These are phyloP conservation scores for Candida glaebosa DNA, from an alignment of 805 yeast species.

Conservation along the genomic window DNA sequence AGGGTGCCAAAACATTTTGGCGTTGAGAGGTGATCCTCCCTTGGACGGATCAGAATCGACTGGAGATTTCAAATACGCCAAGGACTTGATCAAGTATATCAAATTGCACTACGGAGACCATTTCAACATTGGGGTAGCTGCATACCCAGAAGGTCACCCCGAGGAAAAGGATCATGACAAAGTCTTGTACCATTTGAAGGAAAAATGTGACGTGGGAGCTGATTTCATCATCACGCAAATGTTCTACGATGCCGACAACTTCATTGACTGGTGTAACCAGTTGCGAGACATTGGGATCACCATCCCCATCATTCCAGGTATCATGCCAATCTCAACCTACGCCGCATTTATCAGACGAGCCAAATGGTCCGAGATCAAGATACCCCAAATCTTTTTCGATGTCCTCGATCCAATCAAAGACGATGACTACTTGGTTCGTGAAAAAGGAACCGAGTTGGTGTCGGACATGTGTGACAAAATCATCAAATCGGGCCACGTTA, in stretches of 20 bases:
- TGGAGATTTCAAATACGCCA: slow-evolving; percentile 86
- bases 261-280: slow-evolving; percentile 74
- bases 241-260: slow-evolving; percentile 91
- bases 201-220: slow-evolving; percentile 92
- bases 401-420: slow-evolving; percentile 79
- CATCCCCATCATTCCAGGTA: slow-evolving; percentile 93
- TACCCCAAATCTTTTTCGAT: slow-evolving; percentile 72
- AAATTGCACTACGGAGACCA: slow-evolving; percentile 75
- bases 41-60: slow-evolving; percentile 66
- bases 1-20: slow-evolving; percentile 94
- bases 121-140: slow-evolving; percentile 95
- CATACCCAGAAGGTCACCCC: slow-evolving; percentile 96
- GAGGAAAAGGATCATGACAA: slow-evolving; percentile 62
- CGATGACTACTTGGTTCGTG: slow-evolving; percentile 85
- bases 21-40: slow-evolving; percentile 95
- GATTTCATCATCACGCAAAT: slow-evolving; percentile 92
- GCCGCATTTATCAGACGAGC: slow-evolving; percentile 92
- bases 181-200: slow-evolving; percentile 62
- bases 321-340: slow-evolving; percentile 97
- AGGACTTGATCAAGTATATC: slow-evolving; percentile 78
- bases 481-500: slow-evolving; percentile 65
- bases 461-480: slow-evolving; percentile 78
- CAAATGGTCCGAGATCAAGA: slow-evolving; percentile 81
- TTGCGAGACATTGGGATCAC: slow-evolving; percentile 70
- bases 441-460: slow-evolving; percentile 76